Percentiles rank a stretch among this genome's conserved stretches.
These are phyloP conservation scores for Tuber indicum DNA, from an alignment of 495 filamentous ascomycete genomes.

Conservation along the genomic window DNA sequence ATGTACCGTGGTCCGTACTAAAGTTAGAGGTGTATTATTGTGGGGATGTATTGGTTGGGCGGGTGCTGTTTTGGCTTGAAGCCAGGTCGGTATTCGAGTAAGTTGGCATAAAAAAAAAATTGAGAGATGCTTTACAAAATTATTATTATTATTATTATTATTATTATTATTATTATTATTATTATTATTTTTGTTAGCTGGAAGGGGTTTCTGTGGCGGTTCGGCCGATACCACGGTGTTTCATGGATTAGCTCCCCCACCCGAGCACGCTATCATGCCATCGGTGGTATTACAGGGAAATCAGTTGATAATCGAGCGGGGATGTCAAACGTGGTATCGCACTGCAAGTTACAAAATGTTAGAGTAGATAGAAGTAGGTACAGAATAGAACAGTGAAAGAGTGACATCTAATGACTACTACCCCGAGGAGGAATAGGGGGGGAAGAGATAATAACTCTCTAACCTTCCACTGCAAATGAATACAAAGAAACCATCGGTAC, in stretches of 20 bases:
- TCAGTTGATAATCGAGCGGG: neutral
- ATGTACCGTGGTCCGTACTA: too few relatives aligned
- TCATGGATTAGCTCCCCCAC: neutral
- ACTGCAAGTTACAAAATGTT: neutral
- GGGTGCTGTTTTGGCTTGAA: too few relatives aligned
- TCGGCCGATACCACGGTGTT: too few relatives aligned
- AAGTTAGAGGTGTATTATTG: too few relatives aligned
- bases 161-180: too few relatives aligned
- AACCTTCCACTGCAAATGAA: neutral
- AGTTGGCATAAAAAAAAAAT: too few relatives aligned
- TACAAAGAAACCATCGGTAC: neutral
- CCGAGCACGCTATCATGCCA: neutral
- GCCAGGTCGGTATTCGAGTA: too few relatives aligned
- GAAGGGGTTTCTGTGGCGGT: too few relatives aligned
- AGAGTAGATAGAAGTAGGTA: neutral
- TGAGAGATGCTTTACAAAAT: too few relatives aligned
- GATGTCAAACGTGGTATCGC: neutral
- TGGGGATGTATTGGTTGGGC: too few relatives aligned
- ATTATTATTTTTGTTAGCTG: too few relatives aligned
- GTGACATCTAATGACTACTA: neutral
- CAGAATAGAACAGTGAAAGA: neutral
- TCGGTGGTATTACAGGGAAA: neutral
- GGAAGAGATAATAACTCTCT: neutral
- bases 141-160: too few relatives aligned
- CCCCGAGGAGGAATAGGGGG: neutral